Evolutionary conservation across 495 filamentous ascomycete genomes (phyloP), one percentile per base, ranked within the genome.

Genomic region (Lasiosphaeria miniovina): DNA sequence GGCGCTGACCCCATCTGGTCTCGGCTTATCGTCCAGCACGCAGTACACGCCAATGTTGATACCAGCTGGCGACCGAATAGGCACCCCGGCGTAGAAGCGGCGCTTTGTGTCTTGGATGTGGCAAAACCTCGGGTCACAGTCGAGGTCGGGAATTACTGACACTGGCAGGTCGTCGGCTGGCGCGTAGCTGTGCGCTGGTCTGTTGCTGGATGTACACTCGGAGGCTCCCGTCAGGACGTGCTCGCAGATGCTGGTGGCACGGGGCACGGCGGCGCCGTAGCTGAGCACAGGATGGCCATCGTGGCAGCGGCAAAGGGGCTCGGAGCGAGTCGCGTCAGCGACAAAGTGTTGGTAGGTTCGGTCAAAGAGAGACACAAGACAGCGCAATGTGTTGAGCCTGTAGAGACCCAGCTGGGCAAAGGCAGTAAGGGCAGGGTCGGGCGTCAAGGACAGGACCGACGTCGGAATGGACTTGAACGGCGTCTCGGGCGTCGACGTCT

Each of bases 21-120:
- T 73, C 6, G 83, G 80, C 36, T 74, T 70, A 38, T 82, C 75
- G 65, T 91, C 88, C 5, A 90, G 65, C 11, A 90, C 76, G 55
- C 86, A 89, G 50, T 90, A 77, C 15, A 82, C 86, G 32, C 89
- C 89, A 62, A 93, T 86, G 33, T 87, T 85, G 65, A 90, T 82
- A 9, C 84, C 86, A 10, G 78, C 80, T 5, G 82, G 84, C 0
- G 86, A 89, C 4, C 86, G 81, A 33, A 93, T 78, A 0, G 87
- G 86, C 2, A 85, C 84, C 12, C 83, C 86, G 6, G 83, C 84
- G 61, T 89, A 90, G 67, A 86, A 90, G 72, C 77, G 76, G 71
- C 31, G 65, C 68, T 31, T 61, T 54, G 36, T 83, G 74, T 59
- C 77, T 77, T 2, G 72, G 61, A 49, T 75, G 68, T 53, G 76